Base-by-base conservation (phyloP, 2,329 filamentous ascomycete species). In the Knufia petricola region DNA sequence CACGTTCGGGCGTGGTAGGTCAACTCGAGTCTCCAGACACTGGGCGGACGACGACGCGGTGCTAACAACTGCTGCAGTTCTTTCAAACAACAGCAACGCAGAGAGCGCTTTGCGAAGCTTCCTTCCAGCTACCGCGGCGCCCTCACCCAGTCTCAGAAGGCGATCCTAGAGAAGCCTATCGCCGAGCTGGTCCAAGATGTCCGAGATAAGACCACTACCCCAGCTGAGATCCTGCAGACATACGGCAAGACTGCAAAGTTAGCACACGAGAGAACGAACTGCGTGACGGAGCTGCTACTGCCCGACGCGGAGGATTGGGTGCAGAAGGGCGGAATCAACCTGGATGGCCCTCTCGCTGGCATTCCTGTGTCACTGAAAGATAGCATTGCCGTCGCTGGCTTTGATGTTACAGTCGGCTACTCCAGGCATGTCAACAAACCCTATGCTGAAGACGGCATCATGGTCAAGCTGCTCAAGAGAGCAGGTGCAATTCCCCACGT, bases 401-500 rank as follows among this genome's bases (percentile, higher is more conserved):
- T 88, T 58, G 87, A 95, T 62, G 79, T 79, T 13, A 84, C 79
- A 3, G 84, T 95, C 1, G 89, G 87, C 1, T 94, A 88, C 66
- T 87, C 85, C 30, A 69, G 73, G 46, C 79, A 87, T 55, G 78
- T 81, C 0, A 79, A 79, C 43, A 85, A 89, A 59, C 82, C 82
- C 12, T 70, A 74, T 31, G 49, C 64, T 0, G 66, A 76, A 23
- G 88, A 95, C 67, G 87, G 88, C 0, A 71, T 79, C 1, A 78
- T 87, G 60, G 82, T 86, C 19, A 77, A 76, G 49, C 66, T 96
- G 36, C 72, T 95, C 45, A 94, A 94, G 61, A 85, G 92, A 62
- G 87, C 87, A 2, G 77, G 89, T 19, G 88, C 89, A 0, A 76
- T 95, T 1, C 89, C 89, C 0, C 95, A 94, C 62, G 87, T 89